phyloP scores from a whole-genome alignment of 495 filamentous ascomycete genomes.

The Hypoxylon trugodes region DNA sequence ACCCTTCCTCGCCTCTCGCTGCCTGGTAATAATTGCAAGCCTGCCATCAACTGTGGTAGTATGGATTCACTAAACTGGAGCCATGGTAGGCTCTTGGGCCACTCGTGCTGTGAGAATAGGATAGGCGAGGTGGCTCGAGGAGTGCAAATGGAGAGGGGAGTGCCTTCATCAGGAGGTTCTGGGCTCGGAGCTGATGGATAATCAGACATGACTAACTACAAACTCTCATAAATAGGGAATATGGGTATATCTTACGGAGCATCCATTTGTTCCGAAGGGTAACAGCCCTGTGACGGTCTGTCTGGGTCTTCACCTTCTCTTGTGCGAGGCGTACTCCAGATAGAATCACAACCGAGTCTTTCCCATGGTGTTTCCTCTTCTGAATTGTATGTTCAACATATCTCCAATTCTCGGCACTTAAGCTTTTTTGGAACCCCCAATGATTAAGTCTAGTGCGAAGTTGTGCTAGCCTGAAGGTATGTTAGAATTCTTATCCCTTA shows the following conservation, averaged over 20 bases:
- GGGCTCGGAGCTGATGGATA: background rate
- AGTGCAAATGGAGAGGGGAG: conserved; percentile 15
- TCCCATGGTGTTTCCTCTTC: conserved; percentile 1
- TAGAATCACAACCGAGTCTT: background rate
- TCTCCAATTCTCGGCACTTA: conserved; percentile 6
- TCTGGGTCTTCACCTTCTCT: conserved; percentile 1
- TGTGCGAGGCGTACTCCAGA: background rate
- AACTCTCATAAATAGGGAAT: background rate
- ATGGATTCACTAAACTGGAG: conserved; percentile 3
- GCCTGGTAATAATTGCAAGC: background rate
- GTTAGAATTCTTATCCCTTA: background rate
- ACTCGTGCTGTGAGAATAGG: background rate
- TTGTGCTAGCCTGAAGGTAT: background rate
- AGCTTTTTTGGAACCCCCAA: conserved; percentile 11
- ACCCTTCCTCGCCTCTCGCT: background rate
- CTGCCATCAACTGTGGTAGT: conserved; percentile 5
- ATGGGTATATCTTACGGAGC: background rate
- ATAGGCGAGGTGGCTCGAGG: background rate
- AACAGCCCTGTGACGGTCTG: conserved; percentile 1
- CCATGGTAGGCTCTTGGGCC: conserved; percentile 17
- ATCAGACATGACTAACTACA: background rate
- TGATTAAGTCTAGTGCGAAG: conserved; percentile 8
- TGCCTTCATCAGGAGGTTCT: background rate
- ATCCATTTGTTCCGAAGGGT: background rate
- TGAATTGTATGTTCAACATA: conserved; percentile 8